phyloP scores from a whole-genome alignment of 352 stramenopile species.

The Phytophthora brassicae region DNA sequence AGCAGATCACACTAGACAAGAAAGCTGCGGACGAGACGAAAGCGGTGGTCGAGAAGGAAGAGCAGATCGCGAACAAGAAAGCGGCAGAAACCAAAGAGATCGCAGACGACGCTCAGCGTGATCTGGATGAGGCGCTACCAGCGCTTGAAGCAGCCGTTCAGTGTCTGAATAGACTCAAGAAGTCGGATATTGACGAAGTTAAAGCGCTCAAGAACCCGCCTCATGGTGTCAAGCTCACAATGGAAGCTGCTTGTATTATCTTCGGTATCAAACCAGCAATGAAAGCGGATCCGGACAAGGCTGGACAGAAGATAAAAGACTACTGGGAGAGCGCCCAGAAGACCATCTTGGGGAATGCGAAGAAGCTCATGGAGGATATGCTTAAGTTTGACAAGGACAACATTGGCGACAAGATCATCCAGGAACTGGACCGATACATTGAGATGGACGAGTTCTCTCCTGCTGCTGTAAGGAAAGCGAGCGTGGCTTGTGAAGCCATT shows the following conservation, averaged over 20 bases:
- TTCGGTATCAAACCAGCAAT: conserved; percentile 92
- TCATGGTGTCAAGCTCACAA: conserved; percentile 85
- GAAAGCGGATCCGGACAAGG: conserved; percentile 89
- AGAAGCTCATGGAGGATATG: conserved; percentile 91
- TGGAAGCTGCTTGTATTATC: conserved; percentile 94
- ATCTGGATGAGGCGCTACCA: conserved; percentile 92
- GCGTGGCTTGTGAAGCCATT: conserved; percentile 91
- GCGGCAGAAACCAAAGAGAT: conserved; percentile 92
- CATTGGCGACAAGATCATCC: conserved; percentile 85
- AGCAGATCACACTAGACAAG: conserved; percentile 93
- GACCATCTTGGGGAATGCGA: conserved; percentile 83
- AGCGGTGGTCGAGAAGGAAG: conserved; percentile 89
- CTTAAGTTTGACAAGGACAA: conserved; percentile 91
- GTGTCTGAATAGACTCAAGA: conserved; percentile 92
- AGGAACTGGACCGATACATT: conserved; percentile 89
- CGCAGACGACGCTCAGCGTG: conserved; percentile 90
- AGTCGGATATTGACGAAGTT: conserved; percentile 94
- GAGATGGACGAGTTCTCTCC: conserved; percentile 92
- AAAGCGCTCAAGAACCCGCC: conserved; percentile 89
- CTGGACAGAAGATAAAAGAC: conserved; percentile 89
- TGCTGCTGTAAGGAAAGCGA: conserved; percentile 88
- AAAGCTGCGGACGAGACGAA: conserved; percentile 91
- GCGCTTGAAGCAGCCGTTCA: conserved; percentile 91
- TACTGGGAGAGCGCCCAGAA: conserved; percentile 90
- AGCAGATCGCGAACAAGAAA: conserved; percentile 91